Evolutionary conservation across 306 rosid species (phyloP).

Genomic region (Quercus wislizeni): DNA sequence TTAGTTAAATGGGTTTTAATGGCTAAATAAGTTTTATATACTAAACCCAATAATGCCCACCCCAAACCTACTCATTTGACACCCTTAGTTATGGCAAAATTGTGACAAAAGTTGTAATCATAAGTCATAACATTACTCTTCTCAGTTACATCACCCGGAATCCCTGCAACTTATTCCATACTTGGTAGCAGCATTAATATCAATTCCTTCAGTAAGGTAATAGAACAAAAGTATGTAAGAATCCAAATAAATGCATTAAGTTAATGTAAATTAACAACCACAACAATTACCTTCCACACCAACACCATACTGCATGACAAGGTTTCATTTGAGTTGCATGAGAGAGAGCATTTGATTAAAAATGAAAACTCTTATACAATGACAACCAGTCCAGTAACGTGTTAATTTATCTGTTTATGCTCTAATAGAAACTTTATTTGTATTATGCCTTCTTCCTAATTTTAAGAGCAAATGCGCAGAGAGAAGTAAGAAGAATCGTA

Average conservation of each 20-base stretch:
- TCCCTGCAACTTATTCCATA: constrained; percentile 84
- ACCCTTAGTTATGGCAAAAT: no score
- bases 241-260: neutral
- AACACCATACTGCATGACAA: constrained; percentile 78
- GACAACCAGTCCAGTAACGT: neutral
- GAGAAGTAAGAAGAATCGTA: neutral
- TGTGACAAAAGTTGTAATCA: no score
- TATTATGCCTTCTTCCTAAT: neutral
- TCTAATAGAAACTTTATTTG: neutral
- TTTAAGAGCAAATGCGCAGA: neutral
- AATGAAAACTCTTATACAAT: neutral
- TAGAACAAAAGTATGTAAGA: neutral
- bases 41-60: no score
- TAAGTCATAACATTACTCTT: no score
- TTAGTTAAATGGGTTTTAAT: no score
- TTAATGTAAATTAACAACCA: constrained; percentile 4
- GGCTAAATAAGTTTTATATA: no score
- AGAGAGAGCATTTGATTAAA: constrained; percentile 34
- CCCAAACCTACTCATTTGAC: no score
- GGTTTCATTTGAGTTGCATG: constrained; percentile 65
- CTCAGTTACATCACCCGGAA: constrained; percentile 43
- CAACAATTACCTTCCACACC: constrained; percentile 74
- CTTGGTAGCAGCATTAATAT: constrained; percentile 80
- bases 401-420: neutral
- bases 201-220: constrained; percentile 59